Conservation (phyloP, 1,139 yeast genomes). For the Scheffersomyces cryptocercus region DNA sequence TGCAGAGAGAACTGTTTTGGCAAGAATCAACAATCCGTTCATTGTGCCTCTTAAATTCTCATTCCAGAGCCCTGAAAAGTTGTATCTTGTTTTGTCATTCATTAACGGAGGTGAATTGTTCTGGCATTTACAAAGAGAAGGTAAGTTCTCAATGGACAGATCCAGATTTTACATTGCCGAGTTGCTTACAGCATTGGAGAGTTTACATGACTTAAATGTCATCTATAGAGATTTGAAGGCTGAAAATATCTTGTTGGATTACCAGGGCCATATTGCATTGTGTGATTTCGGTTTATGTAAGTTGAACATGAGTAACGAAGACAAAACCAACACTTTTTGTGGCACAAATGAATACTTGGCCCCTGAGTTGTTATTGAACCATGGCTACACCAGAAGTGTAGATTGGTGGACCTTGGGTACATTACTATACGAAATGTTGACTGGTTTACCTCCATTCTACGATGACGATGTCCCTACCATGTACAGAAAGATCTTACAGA, state of each 20-base stretch:
- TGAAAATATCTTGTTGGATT: constrained; percentile 88
- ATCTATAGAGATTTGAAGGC: constrained; percentile 95
- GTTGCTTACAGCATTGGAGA: constrained; percentile 86
- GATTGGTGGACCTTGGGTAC: constrained; percentile 99
- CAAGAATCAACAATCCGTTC: constrained; percentile 93
- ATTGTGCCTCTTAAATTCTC: constrained; percentile 96
- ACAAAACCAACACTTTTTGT: constrained; percentile 91
- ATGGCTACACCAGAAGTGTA: constrained; percentile 92
- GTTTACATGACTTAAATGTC: constrained; percentile 85
- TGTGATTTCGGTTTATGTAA: constrained; percentile 98
- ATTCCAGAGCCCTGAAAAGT: constrained; percentile 93
- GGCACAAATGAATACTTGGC: constrained; percentile 97
- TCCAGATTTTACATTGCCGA: constrained; percentile 95
- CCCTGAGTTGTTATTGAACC: constrained; percentile 87
- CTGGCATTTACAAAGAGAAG: constrained; percentile 90
- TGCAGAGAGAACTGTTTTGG: constrained; percentile 93
- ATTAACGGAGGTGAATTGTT: constrained; percentile 97
- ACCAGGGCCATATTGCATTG: constrained; percentile 95
- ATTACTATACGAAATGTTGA: constrained; percentile 89
- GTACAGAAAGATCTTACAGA: constrained; percentile 91
- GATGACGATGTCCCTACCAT: constrained; percentile 92
- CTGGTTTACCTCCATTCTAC: constrained; percentile 86
- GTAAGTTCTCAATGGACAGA: constrained; percentile 84
- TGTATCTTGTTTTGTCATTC: constrained; percentile 86
- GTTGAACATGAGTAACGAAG: constrained; percentile 85